A percentile compares a stretch with the other conserved stretches of the same genome.
Conservation (phyloP, 352 stramenopile genomes). For the Phytophthora brassicae region DNA sequence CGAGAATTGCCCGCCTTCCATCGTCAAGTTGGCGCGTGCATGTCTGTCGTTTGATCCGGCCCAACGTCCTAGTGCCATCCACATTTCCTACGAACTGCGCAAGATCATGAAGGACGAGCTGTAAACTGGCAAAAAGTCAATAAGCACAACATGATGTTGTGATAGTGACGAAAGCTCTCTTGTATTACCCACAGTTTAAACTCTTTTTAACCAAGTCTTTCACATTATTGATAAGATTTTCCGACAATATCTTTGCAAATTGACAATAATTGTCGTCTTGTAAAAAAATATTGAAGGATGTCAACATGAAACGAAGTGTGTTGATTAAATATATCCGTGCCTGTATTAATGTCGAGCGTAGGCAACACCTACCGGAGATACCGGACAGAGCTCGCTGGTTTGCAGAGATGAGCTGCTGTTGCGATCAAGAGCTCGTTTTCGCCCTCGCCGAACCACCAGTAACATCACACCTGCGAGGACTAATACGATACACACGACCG, state of each 20-base stretch:
- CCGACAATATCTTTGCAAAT: no score
- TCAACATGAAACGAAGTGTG: no score
- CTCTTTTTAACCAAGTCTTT: conserved; percentile 27
- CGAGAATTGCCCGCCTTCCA: conserved; percentile 44
- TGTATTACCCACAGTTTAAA: conserved; percentile 29
- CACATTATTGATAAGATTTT: conserved; percentile 8
- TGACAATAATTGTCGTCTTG: no score
- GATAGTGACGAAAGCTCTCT: conserved; percentile 26
- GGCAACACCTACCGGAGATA: conserved; percentile 14
- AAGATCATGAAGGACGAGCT: conserved; percentile 79
- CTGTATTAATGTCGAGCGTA: conserved; percentile 24
- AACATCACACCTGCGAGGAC: conserved; percentile 16
- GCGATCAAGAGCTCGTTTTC: conserved; percentile 23
- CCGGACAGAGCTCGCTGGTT: conserved; percentile 8
- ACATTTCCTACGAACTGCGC: conserved; percentile 77
- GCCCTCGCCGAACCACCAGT: conserved; percentile 14
- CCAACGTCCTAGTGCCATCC: conserved; percentile 68
- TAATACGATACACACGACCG: conserved; percentile 14
- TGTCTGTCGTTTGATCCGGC: conserved; percentile 69
- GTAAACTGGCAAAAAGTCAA: conserved; percentile 27
- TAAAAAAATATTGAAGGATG: no score
- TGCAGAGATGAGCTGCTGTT: conserved; percentile 18
- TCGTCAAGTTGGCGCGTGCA: conserved; percentile 59
- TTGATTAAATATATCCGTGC: conserved; percentile 1
- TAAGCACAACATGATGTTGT: conserved; percentile 20